phyloP scores from a whole-genome alignment of 176 grass and related monocot species.

The Avena atlantica region DNA sequence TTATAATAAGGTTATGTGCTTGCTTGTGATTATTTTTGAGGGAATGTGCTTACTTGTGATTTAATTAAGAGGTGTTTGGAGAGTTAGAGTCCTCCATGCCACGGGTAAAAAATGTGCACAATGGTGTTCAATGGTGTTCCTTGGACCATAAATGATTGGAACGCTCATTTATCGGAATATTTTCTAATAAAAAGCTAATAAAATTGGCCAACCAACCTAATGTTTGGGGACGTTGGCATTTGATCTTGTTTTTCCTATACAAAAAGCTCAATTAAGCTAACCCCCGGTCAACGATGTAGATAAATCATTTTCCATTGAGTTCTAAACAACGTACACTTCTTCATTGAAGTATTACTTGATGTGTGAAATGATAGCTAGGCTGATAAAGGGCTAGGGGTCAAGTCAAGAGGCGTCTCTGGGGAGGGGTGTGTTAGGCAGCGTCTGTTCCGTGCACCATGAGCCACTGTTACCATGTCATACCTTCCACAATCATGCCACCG shows the following conservation, averaged over 20 bases:
- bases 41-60: not conserved
- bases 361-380: not conserved
- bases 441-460: slow-evolving; percentile 39
- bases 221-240: not conserved
- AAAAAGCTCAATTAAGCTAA: not conserved
- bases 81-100: not conserved
- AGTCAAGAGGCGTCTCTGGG: not conserved
- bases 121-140: not conserved
- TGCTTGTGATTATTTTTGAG: no score
- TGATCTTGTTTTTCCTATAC: not conserved
- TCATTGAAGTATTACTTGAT: not conserved
- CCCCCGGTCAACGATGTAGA: not conserved
- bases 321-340: not conserved
- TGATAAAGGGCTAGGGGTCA: slow-evolving; percentile 25
- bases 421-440: not conserved
- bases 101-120: not conserved
- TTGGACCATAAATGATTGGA: not conserved
- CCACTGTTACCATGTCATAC: not conserved
- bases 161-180: not conserved
- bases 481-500: not conserved
- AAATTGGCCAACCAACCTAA: not conserved
- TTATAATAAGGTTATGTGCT: no score
- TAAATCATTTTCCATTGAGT: not conserved
- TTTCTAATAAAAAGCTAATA: not conserved
- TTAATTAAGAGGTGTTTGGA: not conserved